Evolutionary conservation across 1,284 basidiomycete species (phyloP).

Genomic region (Moniliella sp.): DNA sequence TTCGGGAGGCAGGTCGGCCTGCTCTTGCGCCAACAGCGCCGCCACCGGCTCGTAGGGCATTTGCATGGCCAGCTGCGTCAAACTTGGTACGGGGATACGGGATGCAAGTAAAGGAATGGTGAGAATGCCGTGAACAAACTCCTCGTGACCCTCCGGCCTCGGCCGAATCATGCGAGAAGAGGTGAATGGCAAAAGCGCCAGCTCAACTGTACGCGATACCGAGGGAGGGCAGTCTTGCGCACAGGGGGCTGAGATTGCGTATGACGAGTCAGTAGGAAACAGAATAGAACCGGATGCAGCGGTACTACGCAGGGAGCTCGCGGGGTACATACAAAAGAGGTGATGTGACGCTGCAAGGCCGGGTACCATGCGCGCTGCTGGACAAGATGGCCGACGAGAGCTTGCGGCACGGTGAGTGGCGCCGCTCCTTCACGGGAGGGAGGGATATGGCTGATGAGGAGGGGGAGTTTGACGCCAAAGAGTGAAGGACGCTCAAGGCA

Average conservation of each 20-base stretch:
- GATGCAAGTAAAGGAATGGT: neutral
- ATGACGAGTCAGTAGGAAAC: neutral
- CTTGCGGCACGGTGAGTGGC: neutral
- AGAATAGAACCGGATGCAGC: neutral
- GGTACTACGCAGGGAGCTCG: neutral
- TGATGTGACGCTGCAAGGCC: neutral
- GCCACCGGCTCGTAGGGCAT: conserved; percentile 1
- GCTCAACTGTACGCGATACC: too few relatives aligned
- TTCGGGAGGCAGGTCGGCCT: neutral
- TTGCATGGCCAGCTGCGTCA: neutral
- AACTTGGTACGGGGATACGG: neutral
- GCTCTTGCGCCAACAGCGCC: neutral
- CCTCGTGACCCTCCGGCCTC: neutral
- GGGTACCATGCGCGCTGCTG: neutral
- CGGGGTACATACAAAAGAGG: neutral
- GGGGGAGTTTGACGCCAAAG: too few relatives aligned
- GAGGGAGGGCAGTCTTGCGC: neutral
- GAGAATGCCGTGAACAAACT: neutral
- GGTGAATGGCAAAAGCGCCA: neutral
- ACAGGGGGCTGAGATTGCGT: neutral
- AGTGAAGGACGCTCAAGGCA: too few relatives aligned
- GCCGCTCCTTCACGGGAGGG: neutral
- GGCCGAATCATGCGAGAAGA: neutral
- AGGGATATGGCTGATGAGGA: neutral
- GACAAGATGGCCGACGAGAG: neutral